phyloP scores from a whole-genome alignment of 2,329 filamentous ascomycete genomes.

The Talaromyces islandicus region DNA sequence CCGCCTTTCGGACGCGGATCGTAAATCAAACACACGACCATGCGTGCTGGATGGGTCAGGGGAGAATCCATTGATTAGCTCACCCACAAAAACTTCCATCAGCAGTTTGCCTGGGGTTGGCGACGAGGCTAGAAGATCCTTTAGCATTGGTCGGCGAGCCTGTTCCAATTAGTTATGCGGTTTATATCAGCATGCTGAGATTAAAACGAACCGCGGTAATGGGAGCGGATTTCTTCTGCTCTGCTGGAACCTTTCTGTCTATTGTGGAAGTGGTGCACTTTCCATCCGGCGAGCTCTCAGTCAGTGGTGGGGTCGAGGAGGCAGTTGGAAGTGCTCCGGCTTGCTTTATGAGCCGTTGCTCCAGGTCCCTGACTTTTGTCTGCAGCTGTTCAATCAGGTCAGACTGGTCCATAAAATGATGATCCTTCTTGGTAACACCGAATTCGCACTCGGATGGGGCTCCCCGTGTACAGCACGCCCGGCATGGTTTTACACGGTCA shows the following conservation, averaged over 20 bases:
- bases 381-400: conserved; percentile 21
- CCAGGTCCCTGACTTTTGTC: conserved; percentile 16
- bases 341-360: conserved; percentile 15
- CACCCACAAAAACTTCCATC: conserved; percentile 20
- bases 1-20: conserved; percentile 19
- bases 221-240: background rate
- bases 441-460: conserved; percentile 26
- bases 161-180: background rate
- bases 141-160: background rate
- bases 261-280: background rate
- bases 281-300: background rate
- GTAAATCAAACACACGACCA: conserved; percentile 18
- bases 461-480: conserved; percentile 24
- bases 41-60: conserved; percentile 12
- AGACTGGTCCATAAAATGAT: conserved; percentile 24
- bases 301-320: background rate
- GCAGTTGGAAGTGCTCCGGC: background rate
- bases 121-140: conserved; percentile 9
- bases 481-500: conserved; percentile 25
- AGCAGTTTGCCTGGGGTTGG: conserved; percentile 14
- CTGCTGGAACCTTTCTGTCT: background rate
- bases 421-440: conserved; percentile 23
- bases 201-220: background rate
- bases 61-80: conserved; percentile 19
- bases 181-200: background rate